A percentile compares a stretch with the other conserved stretches of the same genome.
Conservation (phyloP, 805 yeast genomes). For the Suhomyces sp. region DNA sequence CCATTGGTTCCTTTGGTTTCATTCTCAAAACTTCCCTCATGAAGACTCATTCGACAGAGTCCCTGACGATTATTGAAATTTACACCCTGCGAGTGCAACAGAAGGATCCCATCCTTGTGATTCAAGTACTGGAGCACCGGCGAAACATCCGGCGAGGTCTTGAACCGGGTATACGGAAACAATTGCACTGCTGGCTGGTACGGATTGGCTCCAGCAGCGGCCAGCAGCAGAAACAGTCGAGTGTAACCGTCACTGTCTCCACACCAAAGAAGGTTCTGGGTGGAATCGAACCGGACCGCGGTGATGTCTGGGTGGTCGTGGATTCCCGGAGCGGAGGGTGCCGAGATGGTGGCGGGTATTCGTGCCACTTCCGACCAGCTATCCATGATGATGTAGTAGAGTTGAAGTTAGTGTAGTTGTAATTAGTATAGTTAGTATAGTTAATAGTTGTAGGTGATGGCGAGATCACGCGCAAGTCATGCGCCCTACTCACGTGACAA, state of each 20-base stretch:
- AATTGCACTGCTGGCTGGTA: constrained; percentile 20
- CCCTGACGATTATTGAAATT: constrained; percentile 39
- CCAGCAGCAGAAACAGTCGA: constrained; percentile 27
- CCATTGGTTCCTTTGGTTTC: too few species aligned
- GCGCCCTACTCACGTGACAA: too few species aligned
- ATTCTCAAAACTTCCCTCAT: constrained; percentile 12
- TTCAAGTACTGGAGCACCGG: constrained; percentile 30
- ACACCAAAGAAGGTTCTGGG: constrained; percentile 80
- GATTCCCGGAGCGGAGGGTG: too few species aligned
- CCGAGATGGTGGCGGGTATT: constrained; percentile 12
- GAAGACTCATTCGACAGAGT: constrained; percentile 19
- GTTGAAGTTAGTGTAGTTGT: too few species aligned
- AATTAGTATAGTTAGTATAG: too few species aligned
- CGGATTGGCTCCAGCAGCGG: constrained; percentile 15
- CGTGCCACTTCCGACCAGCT: constrained; percentile 17
- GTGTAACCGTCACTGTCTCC: constrained; percentile 65
- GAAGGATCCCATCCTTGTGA: constrained; percentile 34
- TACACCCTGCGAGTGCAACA: constrained; percentile 31
- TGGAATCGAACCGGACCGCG: constrained; percentile 56
- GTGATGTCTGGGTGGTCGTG: constrained; percentile 17
- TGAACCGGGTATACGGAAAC: constrained; percentile 39
- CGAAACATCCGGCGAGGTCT: constrained; percentile 17
- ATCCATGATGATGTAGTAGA: constrained; percentile 13
- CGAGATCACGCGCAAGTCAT: too few species aligned
- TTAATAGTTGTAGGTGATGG: too few species aligned